Evolutionary conservation across 768 basidiomycete species (phyloP), one percentile per base, ranked within the genome.

Genomic region (Phanerochaete carnosa): DNA sequence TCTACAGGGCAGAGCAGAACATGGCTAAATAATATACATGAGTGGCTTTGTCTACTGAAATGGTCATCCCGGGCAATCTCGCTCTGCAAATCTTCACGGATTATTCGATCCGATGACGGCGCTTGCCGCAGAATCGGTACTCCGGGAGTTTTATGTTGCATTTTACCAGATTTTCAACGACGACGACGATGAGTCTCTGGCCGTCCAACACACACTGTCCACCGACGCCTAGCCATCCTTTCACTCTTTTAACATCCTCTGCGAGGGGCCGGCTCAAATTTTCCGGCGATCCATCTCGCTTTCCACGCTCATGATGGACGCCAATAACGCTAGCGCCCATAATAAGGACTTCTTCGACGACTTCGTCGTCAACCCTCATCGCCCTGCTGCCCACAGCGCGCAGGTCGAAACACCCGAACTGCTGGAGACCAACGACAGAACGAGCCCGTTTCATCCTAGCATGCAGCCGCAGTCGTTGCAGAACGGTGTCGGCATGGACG

Each of bases 401-500:
- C 62, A 55, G 39, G 32, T 65, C 58, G 33, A 66, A 59, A 62
- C 65, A 60, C 43, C 63, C 59, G 57, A 58, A 28, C 43, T 58
- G n/a, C 58, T 59, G 26, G 64, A 59, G 53, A 65, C 64, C 56
- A 65, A 59, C 46, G 28, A 19, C 2, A 7, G 33, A 12, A 22
- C 52, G 19, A 32, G 30, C 16, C 30, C 33, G 30, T 30, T 11
- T n/a, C 28, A 13, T 29, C 46, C 46, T 58, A 62, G 62, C 45
- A 57, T 58, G 61, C 61, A 63, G 33, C 64, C 45, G 46, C 53
- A 57, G 15, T 57, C 39, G 30, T 55, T 71, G 58, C 67, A 61
- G 50, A 62, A 66, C 35, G 68, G 64, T 22, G 62, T 80, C 61
- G 76, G 73, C 58, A 76, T 86, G 73, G 84, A 82, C 67, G 57